A percentile compares a stretch with the other conserved stretches of the same genome.
Evolutionary conservation across 2,329 filamentous ascomycete genomes (phyloP).

Genomic region (Mollisiaceae sp.): DNA sequence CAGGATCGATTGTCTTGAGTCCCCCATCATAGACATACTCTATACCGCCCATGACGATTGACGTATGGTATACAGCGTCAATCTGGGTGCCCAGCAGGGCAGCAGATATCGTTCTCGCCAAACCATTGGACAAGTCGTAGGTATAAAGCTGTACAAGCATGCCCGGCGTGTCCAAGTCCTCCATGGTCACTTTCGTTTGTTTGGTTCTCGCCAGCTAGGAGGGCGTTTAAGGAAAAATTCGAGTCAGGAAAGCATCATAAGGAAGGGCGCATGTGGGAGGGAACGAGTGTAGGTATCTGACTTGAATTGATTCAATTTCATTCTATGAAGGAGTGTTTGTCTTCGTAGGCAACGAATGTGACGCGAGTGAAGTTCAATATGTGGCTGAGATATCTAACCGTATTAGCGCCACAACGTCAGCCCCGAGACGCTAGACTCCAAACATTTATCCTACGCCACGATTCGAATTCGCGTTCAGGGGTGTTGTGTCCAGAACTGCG

Average conservation of each 20-base stretch:
- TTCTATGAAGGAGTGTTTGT: slow-evolving; percentile 23
- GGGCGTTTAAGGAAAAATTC: background rate
- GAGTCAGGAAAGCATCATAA: slow-evolving; percentile 1
- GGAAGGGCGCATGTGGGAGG: background rate
- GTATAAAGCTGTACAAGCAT: slow-evolving; percentile 82
- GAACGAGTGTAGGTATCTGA: slow-evolving; percentile 16
- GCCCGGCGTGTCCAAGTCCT: background rate
- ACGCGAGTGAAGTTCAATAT: slow-evolving; percentile 19
- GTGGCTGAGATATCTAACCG: slow-evolving; percentile 2
- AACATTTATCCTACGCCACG: background rate
- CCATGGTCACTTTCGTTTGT: background rate
- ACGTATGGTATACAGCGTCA: slow-evolving; percentile 95
- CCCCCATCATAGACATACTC: slow-evolving; percentile 93
- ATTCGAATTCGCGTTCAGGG: slow-evolving; percentile 1
- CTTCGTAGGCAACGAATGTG: slow-evolving; percentile 22
- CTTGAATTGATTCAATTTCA: slow-evolving; percentile 26
- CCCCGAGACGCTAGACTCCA: background rate
- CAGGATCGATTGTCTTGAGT: slow-evolving; percentile 80
- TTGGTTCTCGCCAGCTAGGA: background rate
- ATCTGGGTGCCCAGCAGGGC: slow-evolving; percentile 71
- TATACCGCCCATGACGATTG: slow-evolving; percentile 79
- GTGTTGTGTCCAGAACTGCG: slow-evolving; percentile 14
- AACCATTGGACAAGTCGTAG: slow-evolving; percentile 73
- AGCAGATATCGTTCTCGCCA: slow-evolving; percentile 54
- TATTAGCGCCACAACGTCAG: background rate